A percentile compares a stretch with the other conserved stretches of the same genome.
These are phyloP conservation scores for Coprinopsis sp. DNA, from an alignment of 768 basidiomycete species.

Conservation along the genomic window DNA sequence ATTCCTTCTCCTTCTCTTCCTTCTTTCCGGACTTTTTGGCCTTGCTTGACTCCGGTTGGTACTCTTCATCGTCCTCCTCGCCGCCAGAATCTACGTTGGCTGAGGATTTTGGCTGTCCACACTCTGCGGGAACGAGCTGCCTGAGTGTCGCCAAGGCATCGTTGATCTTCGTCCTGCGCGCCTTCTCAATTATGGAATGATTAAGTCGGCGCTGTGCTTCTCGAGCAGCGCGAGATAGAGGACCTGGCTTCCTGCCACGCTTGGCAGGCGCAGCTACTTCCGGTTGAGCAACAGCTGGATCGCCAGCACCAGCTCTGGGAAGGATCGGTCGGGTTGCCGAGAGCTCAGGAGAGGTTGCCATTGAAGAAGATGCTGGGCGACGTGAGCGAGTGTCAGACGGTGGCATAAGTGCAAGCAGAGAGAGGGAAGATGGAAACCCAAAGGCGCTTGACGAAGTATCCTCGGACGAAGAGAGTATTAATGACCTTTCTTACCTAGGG, in stretches of 20 bases:
- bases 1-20: slow-evolving; percentile 73
- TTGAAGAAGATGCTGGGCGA: too few species aligned
- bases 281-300: slow-evolving; percentile 8
- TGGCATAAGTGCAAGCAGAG: too few species aligned
- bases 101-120: slow-evolving; percentile 25
- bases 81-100: slow-evolving; percentile 29
- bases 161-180: slow-evolving; percentile 93
- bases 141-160: slow-evolving; percentile 77
- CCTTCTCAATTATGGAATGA: slow-evolving; percentile 93
- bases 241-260: slow-evolving; percentile 71
- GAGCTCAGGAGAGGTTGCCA: too few species aligned
- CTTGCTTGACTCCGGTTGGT: slow-evolving; percentile 30
- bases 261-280: slow-evolving; percentile 32
- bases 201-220: slow-evolving; percentile 89
- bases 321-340: too few species aligned
- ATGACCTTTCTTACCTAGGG: background rate
- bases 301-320: slow-evolving; percentile 5
- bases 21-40: slow-evolving; percentile 39
- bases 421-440: background rate
- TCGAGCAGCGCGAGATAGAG: slow-evolving; percentile 68
- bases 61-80: slow-evolving; percentile 32
- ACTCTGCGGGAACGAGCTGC: slow-evolving; percentile 66
- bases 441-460: background rate
- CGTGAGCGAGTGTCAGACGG: too few species aligned
- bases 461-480: background rate